These are phyloP conservation scores for Lasiodiplodia hormozganensis DNA, from an alignment of 2,329 filamentous ascomycete genomes.

Conservation along the genomic window DNA sequence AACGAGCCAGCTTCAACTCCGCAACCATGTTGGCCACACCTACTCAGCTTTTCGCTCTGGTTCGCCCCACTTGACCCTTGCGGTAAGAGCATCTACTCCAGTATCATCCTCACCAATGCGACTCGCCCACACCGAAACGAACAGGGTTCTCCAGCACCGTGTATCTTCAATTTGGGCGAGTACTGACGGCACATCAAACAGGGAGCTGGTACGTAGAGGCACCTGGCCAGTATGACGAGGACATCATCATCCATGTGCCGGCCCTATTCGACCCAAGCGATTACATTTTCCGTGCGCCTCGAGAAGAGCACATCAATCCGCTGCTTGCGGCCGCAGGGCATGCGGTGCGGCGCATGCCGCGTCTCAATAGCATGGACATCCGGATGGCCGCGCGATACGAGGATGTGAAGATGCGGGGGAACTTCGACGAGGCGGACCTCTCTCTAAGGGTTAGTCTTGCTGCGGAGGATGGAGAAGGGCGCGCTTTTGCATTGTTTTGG, in stretches of 20 bases:
- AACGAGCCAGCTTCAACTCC: background rate
- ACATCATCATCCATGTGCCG: no score
- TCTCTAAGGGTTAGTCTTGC: no score
- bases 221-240: no score
- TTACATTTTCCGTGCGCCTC: no score
- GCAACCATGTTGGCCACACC: no score
- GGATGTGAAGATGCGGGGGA: background rate
- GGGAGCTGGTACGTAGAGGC: no score
- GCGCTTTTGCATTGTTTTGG: background rate
- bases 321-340: background rate
- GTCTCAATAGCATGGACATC: background rate
- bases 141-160: background rate
- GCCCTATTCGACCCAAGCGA: no score
- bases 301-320: background rate
- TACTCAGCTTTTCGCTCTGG: rapidly evolving
- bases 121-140: background rate
- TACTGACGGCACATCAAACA: no score
- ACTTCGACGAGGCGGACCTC: background rate
- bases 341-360: background rate
- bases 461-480: rapidly evolving
- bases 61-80: background rate
- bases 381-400: rapidly evolving
- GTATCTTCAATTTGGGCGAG: background rate
- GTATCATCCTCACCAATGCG: background rate
- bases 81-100: background rate